Conservation (phyloP, 2,329 filamentous ascomycete species). For the Aspergillus tubingensis region DNA sequence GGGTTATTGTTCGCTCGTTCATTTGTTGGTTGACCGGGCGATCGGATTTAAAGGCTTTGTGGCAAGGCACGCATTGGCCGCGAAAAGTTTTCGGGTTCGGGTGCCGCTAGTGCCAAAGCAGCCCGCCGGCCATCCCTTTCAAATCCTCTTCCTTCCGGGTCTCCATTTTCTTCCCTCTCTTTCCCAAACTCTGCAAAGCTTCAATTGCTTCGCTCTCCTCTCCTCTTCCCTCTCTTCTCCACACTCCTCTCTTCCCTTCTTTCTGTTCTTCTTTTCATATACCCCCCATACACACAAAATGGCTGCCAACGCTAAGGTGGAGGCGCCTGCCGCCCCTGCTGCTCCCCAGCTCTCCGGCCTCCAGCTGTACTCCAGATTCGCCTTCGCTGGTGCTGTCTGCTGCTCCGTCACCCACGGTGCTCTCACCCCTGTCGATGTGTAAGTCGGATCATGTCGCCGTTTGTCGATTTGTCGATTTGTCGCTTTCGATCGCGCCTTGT, state of each 20-base stretch:
- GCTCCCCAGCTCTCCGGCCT: slow-evolving; percentile 59
- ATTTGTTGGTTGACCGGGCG: slow-evolving; percentile 19
- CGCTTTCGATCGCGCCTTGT: slow-evolving; percentile 14
- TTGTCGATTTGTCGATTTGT: neutral
- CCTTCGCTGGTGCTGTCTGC: slow-evolving; percentile 95
- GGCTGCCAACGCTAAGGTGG: slow-evolving; percentile 54
- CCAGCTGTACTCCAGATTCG: slow-evolving; percentile 89
- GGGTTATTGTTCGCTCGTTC: neutral
- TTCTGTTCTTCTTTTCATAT: slow-evolving; percentile 16
- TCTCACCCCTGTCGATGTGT: slow-evolving; percentile 99
- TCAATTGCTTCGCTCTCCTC: slow-evolving; percentile 22
- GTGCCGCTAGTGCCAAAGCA: slow-evolving; percentile 23
- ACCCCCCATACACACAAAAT: slow-evolving; percentile 33
- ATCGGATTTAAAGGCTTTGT: slow-evolving; percentile 22
- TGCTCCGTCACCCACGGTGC: slow-evolving; percentile 97
- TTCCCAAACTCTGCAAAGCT: slow-evolving; percentile 22
- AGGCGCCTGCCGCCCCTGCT: slow-evolving; percentile 18
- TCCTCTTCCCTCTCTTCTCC: slow-evolving; percentile 16
- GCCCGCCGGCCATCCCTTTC: slow-evolving; percentile 28
- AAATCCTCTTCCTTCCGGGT: slow-evolving; percentile 24
- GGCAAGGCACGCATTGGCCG: slow-evolving; percentile 28
- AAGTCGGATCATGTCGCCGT: slow-evolving; percentile 56
- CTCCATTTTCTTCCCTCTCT: slow-evolving; percentile 17
- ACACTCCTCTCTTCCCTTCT: slow-evolving; percentile 16
- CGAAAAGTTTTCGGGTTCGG: slow-evolving; percentile 38